These are phyloP conservation scores for Fusarium vanettenii DNA, from an alignment of 2,329 filamentous ascomycete species.

Conservation along the genomic window DNA sequence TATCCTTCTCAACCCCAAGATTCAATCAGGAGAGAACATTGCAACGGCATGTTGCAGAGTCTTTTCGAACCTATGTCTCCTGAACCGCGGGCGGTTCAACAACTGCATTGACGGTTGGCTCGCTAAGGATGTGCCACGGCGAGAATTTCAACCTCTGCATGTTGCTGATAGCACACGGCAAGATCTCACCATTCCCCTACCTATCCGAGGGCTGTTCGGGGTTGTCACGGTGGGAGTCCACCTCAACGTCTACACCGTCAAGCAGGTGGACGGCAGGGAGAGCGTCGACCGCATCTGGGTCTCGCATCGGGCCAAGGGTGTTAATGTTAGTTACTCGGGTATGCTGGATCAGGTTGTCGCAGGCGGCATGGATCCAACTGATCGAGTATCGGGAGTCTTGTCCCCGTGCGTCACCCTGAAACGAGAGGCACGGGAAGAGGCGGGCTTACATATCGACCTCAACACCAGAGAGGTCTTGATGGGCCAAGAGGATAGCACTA, in stretches of 20 bases:
- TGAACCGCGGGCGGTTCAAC: constrained; percentile 41
- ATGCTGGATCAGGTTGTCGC: constrained; percentile 53
- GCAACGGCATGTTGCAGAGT: constrained; percentile 19
- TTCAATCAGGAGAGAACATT: constrained; percentile 25
- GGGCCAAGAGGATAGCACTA: background rate
- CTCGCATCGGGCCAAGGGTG: constrained; percentile 43
- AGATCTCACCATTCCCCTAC: constrained; percentile 46
- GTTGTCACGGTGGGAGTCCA: constrained; percentile 52
- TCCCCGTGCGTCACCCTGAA: constrained; percentile 43
- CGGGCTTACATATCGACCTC: constrained; percentile 43
- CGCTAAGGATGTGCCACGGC: constrained; percentile 17
- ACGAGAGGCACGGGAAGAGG: constrained; percentile 51
- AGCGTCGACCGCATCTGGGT: constrained; percentile 49
- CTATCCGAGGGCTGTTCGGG: constrained; percentile 50
- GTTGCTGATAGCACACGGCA: constrained; percentile 31
- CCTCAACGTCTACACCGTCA: constrained; percentile 50
- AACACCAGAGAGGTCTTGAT: constrained; percentile 31
- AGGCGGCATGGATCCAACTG: constrained; percentile 48
- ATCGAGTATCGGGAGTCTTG: constrained; percentile 37
- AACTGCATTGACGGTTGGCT: constrained; percentile 45
- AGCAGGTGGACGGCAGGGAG: constrained; percentile 32
- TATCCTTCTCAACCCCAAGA: constrained; percentile 38
- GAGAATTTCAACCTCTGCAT: constrained; percentile 46
- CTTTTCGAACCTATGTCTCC: constrained; percentile 41
- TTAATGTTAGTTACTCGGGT: constrained; percentile 46